A percentile compares a stretch with the other conserved stretches of the same genome.
These are phyloP conservation scores for Lagenidium sp. DNA, from an alignment of 352 stramenopile species.

Conservation along the genomic window DNA sequence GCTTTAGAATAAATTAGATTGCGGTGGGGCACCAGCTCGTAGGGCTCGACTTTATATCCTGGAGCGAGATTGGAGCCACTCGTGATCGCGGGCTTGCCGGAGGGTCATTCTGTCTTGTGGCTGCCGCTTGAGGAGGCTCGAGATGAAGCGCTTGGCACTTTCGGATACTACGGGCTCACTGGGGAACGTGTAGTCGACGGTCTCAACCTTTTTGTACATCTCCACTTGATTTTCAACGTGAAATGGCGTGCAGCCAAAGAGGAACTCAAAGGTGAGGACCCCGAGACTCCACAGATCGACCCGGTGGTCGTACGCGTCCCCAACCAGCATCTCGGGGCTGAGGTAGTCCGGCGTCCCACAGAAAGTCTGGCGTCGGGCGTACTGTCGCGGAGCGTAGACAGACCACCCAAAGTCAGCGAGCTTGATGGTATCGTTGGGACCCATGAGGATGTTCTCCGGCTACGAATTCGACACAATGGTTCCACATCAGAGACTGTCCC, in stretches of 20 bases:
- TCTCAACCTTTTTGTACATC: conserved; percentile 72
- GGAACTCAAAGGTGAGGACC: conserved; percentile 74
- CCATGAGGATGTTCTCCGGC: conserved; percentile 81
- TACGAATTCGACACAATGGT: no score
- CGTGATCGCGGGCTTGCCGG: conserved; percentile 34
- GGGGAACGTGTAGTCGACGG: conserved; percentile 51
- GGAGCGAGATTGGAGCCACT: conserved; percentile 40
- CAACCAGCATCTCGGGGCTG: conserved; percentile 73
- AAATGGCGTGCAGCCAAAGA: conserved; percentile 75
- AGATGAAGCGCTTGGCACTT: conserved; percentile 56
- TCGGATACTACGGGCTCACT: conserved; percentile 32
- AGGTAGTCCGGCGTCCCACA: conserved; percentile 84
- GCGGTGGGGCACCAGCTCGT: neutral
- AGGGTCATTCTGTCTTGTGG: conserved; percentile 56
- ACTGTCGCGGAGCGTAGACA: conserved; percentile 58
- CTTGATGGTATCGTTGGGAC: conserved; percentile 68
- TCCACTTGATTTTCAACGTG: conserved; percentile 71
- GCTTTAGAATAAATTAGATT: conserved; percentile 26
- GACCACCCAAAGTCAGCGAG: conserved; percentile 86
- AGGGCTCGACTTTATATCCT: conserved; percentile 13
- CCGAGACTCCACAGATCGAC: conserved; percentile 81
- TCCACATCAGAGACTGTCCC: no score
- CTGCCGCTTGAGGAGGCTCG: conserved; percentile 37
- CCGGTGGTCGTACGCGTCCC: conserved; percentile 48
- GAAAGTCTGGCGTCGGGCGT: conserved; percentile 55